Percentiles rank a stretch among this genome's conserved stretches.
Evolutionary conservation across 2,329 filamentous ascomycete genomes (phyloP).

Genomic region (Penicillium brasilianum): DNA sequence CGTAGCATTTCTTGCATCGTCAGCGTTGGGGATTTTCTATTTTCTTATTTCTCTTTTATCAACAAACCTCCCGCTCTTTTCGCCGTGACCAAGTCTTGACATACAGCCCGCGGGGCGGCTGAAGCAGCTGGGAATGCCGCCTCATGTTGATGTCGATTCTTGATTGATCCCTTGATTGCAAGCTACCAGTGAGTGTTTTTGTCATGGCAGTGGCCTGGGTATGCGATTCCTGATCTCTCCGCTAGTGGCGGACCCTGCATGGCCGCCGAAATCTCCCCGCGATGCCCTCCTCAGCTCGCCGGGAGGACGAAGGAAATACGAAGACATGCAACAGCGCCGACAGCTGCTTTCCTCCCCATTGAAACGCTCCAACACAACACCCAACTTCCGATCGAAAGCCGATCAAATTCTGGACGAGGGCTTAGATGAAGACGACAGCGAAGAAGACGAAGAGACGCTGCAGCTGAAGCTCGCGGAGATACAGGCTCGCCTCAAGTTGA

Average conservation of each 20-base stretch:
- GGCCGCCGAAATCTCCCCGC: constrained; percentile 67
- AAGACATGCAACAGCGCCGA: constrained; percentile 68
- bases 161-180: constrained; percentile 16
- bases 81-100: neutral
- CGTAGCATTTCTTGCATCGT: neutral
- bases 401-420: constrained; percentile 39
- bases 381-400: constrained; percentile 43
- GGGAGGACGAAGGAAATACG: constrained; percentile 75
- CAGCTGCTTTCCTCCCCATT: constrained; percentile 72
- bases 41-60: neutral
- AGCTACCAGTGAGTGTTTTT: constrained; percentile 20
- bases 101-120: constrained; percentile 22
- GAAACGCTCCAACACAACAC: constrained; percentile 55
- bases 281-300: constrained; percentile 72
- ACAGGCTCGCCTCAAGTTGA: constrained; percentile 83
- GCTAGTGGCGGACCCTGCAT: constrained; percentile 54
- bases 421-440: constrained; percentile 45
- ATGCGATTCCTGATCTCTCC: constrained; percentile 15
- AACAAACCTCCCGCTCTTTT: neutral
- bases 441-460: constrained; percentile 87
- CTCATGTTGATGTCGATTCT: constrained; percentile 16
- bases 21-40: neutral
- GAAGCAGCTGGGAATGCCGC: constrained; percentile 26
- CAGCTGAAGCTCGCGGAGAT: constrained; percentile 87
- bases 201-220: neutral